Evolutionary conservation across 176 grass and related monocot genomes (phyloP), one percentile per base, ranked within the genome.

Genomic region (Dactylis glomerata): DNA sequence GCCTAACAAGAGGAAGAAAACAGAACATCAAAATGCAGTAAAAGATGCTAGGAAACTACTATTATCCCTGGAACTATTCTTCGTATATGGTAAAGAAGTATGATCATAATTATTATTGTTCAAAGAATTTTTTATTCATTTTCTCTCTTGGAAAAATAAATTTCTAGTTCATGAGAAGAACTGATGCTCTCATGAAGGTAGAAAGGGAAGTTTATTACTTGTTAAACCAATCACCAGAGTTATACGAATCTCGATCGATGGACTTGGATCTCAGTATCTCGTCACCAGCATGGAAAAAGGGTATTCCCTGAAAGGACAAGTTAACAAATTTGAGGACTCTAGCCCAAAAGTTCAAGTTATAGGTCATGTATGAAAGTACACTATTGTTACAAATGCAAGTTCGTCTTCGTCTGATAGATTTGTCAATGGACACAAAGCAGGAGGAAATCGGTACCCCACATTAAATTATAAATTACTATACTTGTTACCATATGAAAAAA

Each of bases 141-240:
- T 55, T 26, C 10, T n/a, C 42, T 46, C 51, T 8, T 68, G 8
- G 34, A 82, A 45, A 70, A 79, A 28, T 45, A 46, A 68, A 58
- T 45, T 71, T 61, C 24, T 40, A 56, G 34, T 75, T 50, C 28
- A 63, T 30, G 27, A n/a, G 17, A 81, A 83, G 20, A 86, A 50
- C 6, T 70, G 24, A 40, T 77, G 13, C 77, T 77, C 80, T 49
- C 14, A 14, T 67, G 13, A 90, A 52, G 14, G 55, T 62, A 15
- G 27, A 76, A 81, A 79, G 65, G 73, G 44, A 5, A 86, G 41
- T 12, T 38, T 20, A 63, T 86, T 86, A 97, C 95, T 87, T 97
- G 90, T 94, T 97, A 85, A 97, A 97, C 95, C 95, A 97, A 88
- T 97, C 95, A 82, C 90, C 92, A 73, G 95, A 94, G 76, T 97